phyloP scores from a whole-genome alignment of 2,329 filamentous ascomycete species.

The Microdochium bolleyi region DNA sequence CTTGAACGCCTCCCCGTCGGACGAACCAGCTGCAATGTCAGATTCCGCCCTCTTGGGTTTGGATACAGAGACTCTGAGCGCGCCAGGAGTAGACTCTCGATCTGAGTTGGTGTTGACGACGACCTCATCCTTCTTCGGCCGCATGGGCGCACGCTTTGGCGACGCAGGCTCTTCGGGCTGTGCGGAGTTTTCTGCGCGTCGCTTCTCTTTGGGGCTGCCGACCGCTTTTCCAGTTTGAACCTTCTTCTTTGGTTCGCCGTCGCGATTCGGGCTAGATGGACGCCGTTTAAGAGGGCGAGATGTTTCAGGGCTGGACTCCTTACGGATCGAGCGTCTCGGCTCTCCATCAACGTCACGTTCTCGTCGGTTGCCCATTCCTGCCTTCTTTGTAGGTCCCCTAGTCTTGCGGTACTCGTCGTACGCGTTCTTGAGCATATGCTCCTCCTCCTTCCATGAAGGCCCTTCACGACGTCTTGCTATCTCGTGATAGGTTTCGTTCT shows the following conservation, averaged over 20 bases:
- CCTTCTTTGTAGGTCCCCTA: conserved; percentile 38
- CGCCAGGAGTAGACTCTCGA: conserved; percentile 41
- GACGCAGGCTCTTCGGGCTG: conserved; percentile 38
- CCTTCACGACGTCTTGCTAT: conserved; percentile 77
- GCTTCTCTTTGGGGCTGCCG: conserved; percentile 41
- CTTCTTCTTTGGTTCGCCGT: conserved; percentile 37
- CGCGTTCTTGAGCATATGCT: conserved; percentile 68
- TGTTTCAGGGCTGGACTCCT: conserved; percentile 35
- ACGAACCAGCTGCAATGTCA: conserved; percentile 42
- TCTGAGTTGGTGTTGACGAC: conserved; percentile 40
- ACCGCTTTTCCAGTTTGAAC: conserved; percentile 21
- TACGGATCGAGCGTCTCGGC: conserved; percentile 31
- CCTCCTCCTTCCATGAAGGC: conserved; percentile 85
- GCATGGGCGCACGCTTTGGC: conserved; percentile 42
- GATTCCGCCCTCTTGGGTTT: conserved; percentile 47
- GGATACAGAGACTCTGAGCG: conserved; percentile 32
- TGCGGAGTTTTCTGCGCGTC: conserved; percentile 31
- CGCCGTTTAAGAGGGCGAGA: conserved; percentile 34
- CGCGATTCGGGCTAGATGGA: conserved; percentile 38
- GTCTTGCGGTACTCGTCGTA: conserved; percentile 58
- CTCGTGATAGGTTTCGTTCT: conserved; percentile 78
- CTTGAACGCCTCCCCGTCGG: conserved; percentile 49
- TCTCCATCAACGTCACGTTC: conserved; percentile 33
- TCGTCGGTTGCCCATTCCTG: conserved; percentile 34
- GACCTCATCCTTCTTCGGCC: conserved; percentile 48